Base-by-base conservation (phyloP, 345 rosid genomes). In the Eucalyptus cladocalyx region DNA sequence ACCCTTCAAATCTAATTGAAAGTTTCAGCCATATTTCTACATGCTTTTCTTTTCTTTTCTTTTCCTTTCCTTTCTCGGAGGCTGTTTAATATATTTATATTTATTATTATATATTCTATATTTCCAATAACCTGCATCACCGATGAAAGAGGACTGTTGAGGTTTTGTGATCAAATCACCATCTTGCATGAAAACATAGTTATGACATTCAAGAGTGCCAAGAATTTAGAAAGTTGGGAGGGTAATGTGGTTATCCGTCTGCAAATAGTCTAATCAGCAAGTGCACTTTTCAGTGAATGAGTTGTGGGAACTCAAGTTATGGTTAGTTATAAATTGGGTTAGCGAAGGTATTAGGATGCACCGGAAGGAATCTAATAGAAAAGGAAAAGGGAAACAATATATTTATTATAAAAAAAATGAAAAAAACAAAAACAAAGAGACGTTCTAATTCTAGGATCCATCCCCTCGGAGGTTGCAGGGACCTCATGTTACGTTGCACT, bases 401-500 rank as follows among this genome's bases (percentile, higher is more conserved):
- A 21, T 53, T 17, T 7, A 17, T 11, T 48, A 12, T 2, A 3
- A 13, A 49, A 13, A 5, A 13, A 12, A n/a, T n/a, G n/a, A n/a
- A 48, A 48, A 50, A 50, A 16, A 50, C 15, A 50, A 2, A 24
- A 19, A 11, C 2, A 21, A 37, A 76, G 3, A 76, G 16, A 21
- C 16, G 2, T 76, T 37, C 83, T 72, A 69, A 69, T 69, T 69
- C 80, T 18, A 34, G 80, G 80, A 34, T 69, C 58, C 58, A 21
- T 53, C 11, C 58, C 58, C 58, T 53, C 26, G 26, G 58, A 53
- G 58, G 62, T 65, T 96, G 97, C 93, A 86, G 87, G 72, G 89
- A 90, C 67, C 43, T 93, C 86, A 86, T 94, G 43, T 37, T 88
- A 47, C 90, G 87, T 30, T 94, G 96, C 92, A 87, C 83, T 19